Evolutionary conservation across 2,329 filamentous ascomycete species (phyloP).

Genomic region (Xylariaceae sp.): DNA sequence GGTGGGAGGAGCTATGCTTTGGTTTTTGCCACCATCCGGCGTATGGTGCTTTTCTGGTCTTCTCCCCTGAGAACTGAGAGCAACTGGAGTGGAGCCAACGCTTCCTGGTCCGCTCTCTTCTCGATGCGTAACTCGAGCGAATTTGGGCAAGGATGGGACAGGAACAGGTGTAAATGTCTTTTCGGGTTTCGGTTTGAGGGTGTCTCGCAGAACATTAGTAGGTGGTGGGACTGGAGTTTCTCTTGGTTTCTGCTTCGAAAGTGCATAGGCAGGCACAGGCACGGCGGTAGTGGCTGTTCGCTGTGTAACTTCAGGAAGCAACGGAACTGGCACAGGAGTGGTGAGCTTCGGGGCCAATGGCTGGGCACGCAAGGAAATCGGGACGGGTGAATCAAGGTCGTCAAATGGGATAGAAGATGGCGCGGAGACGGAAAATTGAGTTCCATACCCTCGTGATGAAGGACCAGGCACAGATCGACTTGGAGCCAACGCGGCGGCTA

Average conservation of each 20-base stretch:
- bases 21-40: not conserved
- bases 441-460: constrained; percentile 16
- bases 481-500: constrained; percentile 1
- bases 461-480: constrained; percentile 5
- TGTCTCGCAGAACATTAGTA: not conserved
- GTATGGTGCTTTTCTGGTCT: no score
- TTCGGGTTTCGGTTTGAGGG: not conserved
- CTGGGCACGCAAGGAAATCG: constrained; percentile 13
- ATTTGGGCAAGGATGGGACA: not conserved
- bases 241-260: not conserved
- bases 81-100: constrained; percentile 29
- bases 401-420: constrained; percentile 1
- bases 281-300: constrained; percentile 9
- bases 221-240: constrained; percentile 2
- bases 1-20: not conserved
- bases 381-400: constrained; percentile 6
- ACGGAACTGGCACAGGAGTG: constrained; percentile 15
- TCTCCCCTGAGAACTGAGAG: constrained; percentile 12
- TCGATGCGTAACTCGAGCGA: no score
- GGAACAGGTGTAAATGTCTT: constrained; percentile 5
- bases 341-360: constrained; percentile 12
- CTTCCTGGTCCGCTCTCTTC: no score
- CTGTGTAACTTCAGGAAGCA: constrained; percentile 3
- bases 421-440: constrained; percentile 11
- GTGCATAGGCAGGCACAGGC: constrained; percentile 5